phyloP scores from a whole-genome alignment of 1,284 basidiomycete species.

The Cutaneotrichosporon mucoides region DNA sequence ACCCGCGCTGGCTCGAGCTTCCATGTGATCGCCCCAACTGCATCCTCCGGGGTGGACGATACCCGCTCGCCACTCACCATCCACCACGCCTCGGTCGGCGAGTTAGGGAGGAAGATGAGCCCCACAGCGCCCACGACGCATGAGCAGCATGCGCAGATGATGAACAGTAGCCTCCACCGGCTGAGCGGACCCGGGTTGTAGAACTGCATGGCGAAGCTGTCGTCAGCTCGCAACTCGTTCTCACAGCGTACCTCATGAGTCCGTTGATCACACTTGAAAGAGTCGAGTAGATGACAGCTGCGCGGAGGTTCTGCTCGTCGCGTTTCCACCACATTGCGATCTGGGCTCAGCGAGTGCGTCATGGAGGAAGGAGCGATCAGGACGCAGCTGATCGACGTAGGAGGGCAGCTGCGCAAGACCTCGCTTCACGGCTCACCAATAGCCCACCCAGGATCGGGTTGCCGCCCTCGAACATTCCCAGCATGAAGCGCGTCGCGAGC shows the following conservation, averaged over 20 bases:
- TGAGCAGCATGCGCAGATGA: slow-evolving; percentile 1
- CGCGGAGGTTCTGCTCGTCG: slow-evolving; percentile 20
- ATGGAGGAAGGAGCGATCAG: too few relatives aligned
- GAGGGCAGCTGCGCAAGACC: too few relatives aligned
- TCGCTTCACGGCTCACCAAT: not conserved
- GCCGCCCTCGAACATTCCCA: slow-evolving; percentile 19
- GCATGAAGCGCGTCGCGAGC: slow-evolving; percentile 21
- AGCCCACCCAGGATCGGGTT: slow-evolving; percentile 4
- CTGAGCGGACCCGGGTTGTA: slow-evolving; percentile 14
- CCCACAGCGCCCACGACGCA: slow-evolving; percentile 3
- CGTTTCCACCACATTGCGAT: slow-evolving; percentile 29
- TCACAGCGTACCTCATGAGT: slow-evolving; percentile 11
- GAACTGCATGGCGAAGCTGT: slow-evolving; percentile 12
- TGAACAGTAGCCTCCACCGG: slow-evolving; percentile 17
- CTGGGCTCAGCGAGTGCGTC: slow-evolving; percentile 1
- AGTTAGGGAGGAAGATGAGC: slow-evolving; percentile 13
- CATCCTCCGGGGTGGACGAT: too few relatives aligned
- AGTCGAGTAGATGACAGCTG: slow-evolving; percentile 24
- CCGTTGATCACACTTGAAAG: slow-evolving; percentile 29
- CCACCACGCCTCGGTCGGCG: slow-evolving; percentile 26
- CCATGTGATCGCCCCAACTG: too few relatives aligned
- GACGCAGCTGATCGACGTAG: too few relatives aligned
- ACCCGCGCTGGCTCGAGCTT: too few relatives aligned
- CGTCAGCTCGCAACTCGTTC: too few relatives aligned
- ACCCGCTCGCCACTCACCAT: slow-evolving; percentile 4